Conservation (phyloP, 306 rosid genomes). For the Prosopis cineraria region DNA sequence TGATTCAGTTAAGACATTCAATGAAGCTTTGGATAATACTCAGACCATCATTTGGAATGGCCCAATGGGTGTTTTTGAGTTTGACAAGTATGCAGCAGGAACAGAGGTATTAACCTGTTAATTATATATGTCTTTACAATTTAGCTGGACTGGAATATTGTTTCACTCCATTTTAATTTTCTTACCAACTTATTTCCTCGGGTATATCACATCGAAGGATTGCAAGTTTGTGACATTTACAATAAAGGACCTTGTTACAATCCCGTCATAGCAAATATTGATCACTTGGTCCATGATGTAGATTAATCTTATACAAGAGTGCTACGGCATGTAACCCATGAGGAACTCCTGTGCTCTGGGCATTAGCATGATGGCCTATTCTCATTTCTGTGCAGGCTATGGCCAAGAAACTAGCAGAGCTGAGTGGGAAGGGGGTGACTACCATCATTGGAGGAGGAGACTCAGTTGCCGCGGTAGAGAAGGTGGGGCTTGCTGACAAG, state of each 20-base stretch:
- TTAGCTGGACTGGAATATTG: neutral
- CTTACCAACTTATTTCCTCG: neutral
- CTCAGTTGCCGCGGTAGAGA: too few species aligned
- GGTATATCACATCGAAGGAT: too few species aligned
- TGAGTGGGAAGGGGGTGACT: too few species aligned
- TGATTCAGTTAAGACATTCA: conserved; percentile 77
- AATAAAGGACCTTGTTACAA: too few species aligned
- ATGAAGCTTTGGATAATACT: conserved; percentile 64
- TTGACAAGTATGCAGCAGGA: conserved; percentile 82
- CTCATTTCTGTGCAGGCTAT: too few species aligned
- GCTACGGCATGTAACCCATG: too few species aligned
- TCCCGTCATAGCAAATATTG: neutral
- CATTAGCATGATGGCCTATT: neutral
- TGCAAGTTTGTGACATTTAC: too few species aligned
- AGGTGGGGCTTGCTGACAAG: too few species aligned
- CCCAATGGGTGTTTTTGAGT: conserved; percentile 98
- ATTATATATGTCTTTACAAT: neutral
- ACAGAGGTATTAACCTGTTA: conserved; percentile 55
- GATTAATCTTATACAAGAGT: too few species aligned
- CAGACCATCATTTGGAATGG: conserved; percentile 91
- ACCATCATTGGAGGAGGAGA: too few species aligned
- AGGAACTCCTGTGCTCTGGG: neutral
- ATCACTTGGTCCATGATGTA: neutral
- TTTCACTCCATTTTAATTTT: neutral
- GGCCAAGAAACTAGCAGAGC: too few species aligned